These are phyloP conservation scores for Aspergillus pseudotamarii DNA, from an alignment of 2,329 filamentous ascomycete species.

Conservation along the genomic window DNA sequence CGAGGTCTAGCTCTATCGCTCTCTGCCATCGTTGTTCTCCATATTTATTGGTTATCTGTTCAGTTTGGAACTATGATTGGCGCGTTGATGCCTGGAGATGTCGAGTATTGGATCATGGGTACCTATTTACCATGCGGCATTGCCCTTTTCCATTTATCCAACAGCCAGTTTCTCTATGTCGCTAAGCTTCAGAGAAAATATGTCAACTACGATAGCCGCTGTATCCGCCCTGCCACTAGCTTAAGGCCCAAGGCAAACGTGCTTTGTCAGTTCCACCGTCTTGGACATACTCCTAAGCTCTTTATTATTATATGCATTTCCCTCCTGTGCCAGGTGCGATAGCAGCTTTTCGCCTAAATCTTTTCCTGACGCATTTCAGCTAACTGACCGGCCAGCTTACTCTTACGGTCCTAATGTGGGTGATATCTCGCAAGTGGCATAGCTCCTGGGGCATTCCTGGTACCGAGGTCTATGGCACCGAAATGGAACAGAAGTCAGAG, in stretches of 20 bases:
- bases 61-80: conserved; percentile 42
- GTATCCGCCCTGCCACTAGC: conserved; percentile 7
- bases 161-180: conserved; percentile 62
- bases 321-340: too few species aligned
- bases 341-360: too few species aligned
- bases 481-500: conserved; percentile 46
- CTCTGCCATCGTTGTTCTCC: conserved; percentile 39
- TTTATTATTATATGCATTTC: conserved; percentile 52
- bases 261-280: conserved; percentile 25
- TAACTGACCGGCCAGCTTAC: conserved; percentile 60
- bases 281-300: conserved; percentile 28
- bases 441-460: conserved; percentile 51
- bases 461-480: conserved; percentile 54
- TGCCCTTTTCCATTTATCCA: conserved; percentile 67
- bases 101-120: conserved; percentile 69
- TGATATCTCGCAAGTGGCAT: conserved; percentile 69
- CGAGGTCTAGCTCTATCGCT: conserved; percentile 41
- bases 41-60: conserved; percentile 40
- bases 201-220: conserved; percentile 25
- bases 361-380: too few species aligned
- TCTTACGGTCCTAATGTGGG: conserved; percentile 62
- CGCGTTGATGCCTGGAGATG: conserved; percentile 50
- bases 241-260: conserved; percentile 15
- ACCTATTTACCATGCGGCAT: conserved; percentile 67
- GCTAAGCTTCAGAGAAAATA: conserved; percentile 58